Evolutionary conservation across 352 stramenopile species (phyloP).

Genomic region (Blastocystis sp.): DNA sequence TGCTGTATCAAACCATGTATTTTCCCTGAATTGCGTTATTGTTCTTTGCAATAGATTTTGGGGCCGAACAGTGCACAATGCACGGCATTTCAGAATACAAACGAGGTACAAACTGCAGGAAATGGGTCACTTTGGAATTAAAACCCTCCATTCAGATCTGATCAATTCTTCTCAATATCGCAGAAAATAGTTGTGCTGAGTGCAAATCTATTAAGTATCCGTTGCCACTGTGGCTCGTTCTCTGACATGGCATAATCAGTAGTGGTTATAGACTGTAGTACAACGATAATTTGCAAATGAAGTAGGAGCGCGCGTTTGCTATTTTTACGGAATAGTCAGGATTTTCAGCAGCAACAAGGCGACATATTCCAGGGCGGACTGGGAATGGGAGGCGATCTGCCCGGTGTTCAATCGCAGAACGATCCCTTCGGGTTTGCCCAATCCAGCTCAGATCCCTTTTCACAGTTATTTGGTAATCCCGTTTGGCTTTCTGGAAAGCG

Average conservation of each 20-base stretch:
- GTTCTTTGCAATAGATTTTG: too few species aligned
- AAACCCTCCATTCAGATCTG: background rate
- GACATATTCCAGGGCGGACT: slow-evolving; percentile 2
- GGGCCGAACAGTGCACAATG: too few species aligned
- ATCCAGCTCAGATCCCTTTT: background rate
- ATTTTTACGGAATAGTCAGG: slow-evolving; percentile 45
- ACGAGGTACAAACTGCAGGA: background rate
- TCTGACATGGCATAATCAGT: background rate
- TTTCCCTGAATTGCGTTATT: too few species aligned
- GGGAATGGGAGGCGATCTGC: slow-evolving; percentile 8
- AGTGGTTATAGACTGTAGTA: slow-evolving; percentile 17
- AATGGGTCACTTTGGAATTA: background rate
- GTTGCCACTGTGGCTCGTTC: slow-evolving; percentile 22
- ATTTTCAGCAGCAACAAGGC: slow-evolving; percentile 44
- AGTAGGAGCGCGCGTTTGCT: slow-evolving; percentile 2
- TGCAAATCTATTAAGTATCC: slow-evolving; percentile 54
- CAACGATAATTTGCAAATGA: slow-evolving; percentile 38
- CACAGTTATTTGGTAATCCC: slow-evolving; percentile 51
- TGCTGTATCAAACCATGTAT: too few species aligned
- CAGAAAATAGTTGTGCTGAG: slow-evolving; percentile 47
- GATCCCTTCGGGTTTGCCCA: slow-evolving; percentile 50
- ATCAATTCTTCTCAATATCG: slow-evolving; percentile 5
- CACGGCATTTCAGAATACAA: background rate
- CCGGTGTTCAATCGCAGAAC: slow-evolving; percentile 3
- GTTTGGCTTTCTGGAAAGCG: background rate